A percentile compares a stretch with the other conserved stretches of the same genome.
These are phyloP conservation scores for Diaporthe capsici DNA, from an alignment of 2,329 filamentous ascomycete genomes.

Conservation along the genomic window DNA sequence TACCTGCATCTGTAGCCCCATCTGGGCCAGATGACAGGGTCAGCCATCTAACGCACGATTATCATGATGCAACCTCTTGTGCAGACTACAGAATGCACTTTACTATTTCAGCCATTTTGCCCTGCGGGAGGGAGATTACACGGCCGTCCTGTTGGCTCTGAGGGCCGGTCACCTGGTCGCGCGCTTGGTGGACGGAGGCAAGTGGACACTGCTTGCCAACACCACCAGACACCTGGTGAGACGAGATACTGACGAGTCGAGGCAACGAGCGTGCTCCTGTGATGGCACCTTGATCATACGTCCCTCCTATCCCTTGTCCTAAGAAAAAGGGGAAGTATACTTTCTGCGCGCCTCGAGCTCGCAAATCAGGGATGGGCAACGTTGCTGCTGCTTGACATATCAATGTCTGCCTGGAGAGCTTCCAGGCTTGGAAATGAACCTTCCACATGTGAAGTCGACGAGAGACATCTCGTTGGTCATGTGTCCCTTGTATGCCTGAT, in stretches of 20 bases:
- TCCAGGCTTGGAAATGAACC: constrained; percentile 1
- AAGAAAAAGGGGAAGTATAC: not conserved
- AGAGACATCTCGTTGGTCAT: constrained; percentile 21
- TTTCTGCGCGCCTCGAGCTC: not conserved
- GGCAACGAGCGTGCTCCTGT: constrained; percentile 14
- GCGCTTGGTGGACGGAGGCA: constrained; percentile 14
- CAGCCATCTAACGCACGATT: constrained; percentile 12
- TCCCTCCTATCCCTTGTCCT: constrained; percentile 2
- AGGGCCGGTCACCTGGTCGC: constrained; percentile 16
- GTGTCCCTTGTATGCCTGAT: not conserved
- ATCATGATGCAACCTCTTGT: constrained; percentile 20
- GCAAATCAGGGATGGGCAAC: constrained; percentile 9
- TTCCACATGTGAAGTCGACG: constrained; percentile 20
- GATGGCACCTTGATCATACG: constrained; percentile 34
- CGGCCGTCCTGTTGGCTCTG: constrained; percentile 29
- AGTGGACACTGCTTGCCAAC: constrained; percentile 21
- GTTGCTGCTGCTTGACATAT: constrained; percentile 24
- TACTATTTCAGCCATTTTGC: constrained; percentile 27
- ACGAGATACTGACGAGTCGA: not conserved
- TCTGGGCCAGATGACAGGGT: constrained; percentile 32
- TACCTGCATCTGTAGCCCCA: constrained; percentile 17
- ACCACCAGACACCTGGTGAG: constrained; percentile 5
- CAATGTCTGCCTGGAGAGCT: not conserved
- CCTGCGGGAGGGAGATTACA: constrained; percentile 1
- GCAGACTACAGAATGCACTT: constrained; percentile 5